These are phyloP conservation scores for Fusarium agapanthi DNA, from an alignment of 2,329 filamentous ascomycete species.

Conservation along the genomic window DNA sequence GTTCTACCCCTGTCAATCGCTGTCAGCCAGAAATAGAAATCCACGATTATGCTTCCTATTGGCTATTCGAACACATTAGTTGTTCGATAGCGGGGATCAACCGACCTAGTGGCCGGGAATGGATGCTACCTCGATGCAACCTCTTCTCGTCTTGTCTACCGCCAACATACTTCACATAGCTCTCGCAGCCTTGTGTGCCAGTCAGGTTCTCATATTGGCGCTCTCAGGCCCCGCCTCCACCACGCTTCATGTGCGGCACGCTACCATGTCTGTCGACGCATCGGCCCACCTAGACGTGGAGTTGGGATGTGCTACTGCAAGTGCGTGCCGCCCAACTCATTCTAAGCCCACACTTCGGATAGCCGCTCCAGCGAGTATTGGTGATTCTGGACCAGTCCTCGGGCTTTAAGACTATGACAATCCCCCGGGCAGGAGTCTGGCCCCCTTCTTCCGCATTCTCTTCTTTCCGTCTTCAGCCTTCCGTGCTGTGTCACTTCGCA, in stretches of 20 bases:
- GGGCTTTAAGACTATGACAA: conserved; percentile 42
- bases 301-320: conserved; percentile 37
- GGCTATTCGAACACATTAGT: conserved; percentile 35
- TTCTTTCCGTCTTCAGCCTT: conserved; percentile 46
- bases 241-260: conserved; percentile 17
- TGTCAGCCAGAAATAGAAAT: conserved; percentile 50
- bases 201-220: conserved; percentile 35
- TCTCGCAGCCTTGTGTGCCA: conserved; percentile 35
- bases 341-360: conserved; percentile 23
- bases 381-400: conserved; percentile 26
- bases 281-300: conserved; percentile 37
- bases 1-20: conserved; percentile 33
- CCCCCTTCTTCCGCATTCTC: conserved; percentile 46
- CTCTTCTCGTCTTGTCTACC: conserved; percentile 28
- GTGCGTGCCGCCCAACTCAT: conserved; percentile 37
- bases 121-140: conserved; percentile 37
- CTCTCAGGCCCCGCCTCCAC: conserved; percentile 23
- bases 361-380: conserved; percentile 38
- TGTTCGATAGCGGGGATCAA: conserved; percentile 35
- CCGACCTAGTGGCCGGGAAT: conserved; percentile 32
- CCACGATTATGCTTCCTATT: conserved; percentile 43
- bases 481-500: conserved; percentile 41
- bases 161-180: conserved; percentile 32
- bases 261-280: conserved; percentile 30
- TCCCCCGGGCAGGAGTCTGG: conserved; percentile 43